Evolutionary conservation across 2,329 filamentous ascomycete species (phyloP), one percentile per base, ranked within the genome.

Genomic region (Tolypocladium tundrense): DNA sequence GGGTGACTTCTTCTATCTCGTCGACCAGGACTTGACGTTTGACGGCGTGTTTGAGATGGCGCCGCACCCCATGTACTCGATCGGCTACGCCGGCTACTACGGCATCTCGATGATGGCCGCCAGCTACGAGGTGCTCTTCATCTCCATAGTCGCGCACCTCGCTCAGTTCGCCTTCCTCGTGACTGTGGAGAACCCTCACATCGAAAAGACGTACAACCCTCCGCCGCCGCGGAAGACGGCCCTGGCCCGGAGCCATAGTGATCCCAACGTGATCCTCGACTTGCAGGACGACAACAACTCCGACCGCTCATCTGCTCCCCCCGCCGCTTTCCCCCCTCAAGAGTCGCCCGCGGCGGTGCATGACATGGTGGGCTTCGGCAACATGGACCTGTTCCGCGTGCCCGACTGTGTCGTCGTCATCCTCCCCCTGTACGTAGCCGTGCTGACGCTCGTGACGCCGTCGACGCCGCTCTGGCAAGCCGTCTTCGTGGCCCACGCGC

Each of bases 11-110:
- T 99, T 97, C 80, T 99, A 91, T 75, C 86, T 99, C 68, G 90
- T 99, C 72, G 94, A 99, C 74, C 92, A 97, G 75, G 91, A 96
- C 69, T 80, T 99, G 71, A 97, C 92, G 54, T 99, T 99, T 72
- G 94, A 99, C 70, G 94, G 94, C 58, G 94, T 99, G 62, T 99
- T 97, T 71, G 94, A 99, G 76, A 95, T 99, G 87, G 94, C 94
- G 24, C 94, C 94, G 39, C 94, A 97, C 71, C 93, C 93, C 62
- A 97, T 97, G 93, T 97, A 97, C 76, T 96, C 92, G 57, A 93
- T 97, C 67, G 94, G 94, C 43, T 99, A 99, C 73, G 91, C 91
- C 56, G 94, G 94, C 53, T 99, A 95, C 77, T 99, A 99, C 71
- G 94, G 94, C 65, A 97, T 97, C 69, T 97, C 93, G 60, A 87